Base-by-base conservation (phyloP, 164 flowering plant genomes). In the Chimonanthus praecox region DNA sequence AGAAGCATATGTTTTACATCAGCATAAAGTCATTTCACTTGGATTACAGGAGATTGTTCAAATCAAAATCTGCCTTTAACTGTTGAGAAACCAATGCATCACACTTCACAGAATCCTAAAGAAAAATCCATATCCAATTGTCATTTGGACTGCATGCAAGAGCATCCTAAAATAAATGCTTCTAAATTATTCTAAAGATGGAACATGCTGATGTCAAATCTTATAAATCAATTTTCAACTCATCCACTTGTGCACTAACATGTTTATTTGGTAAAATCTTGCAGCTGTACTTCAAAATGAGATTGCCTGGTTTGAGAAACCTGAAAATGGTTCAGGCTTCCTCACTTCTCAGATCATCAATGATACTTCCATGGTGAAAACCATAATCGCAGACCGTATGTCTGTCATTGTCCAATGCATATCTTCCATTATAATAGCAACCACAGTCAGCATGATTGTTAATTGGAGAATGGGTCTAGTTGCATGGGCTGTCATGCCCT, bases 401-500 rank as follows among this genome's bases (percentile, higher is more conserved):
- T 81, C 93, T 18, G 84, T 89, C 7, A 89, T 89, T 68, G 90
- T 89, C 72, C 95, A 90, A 78, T 90, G 95, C 82, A 83, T 88
- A 63, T 87, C 92, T 76, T 90, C 93, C 63, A 90, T 90, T 73
- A 67, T 88, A 71, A 90, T 89, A 66, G 95, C 95, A 47, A 90
- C 93, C 67, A 58, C 71, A 11, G 93, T 90, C 44, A 90, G 93
- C 84, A 80, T 89, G 84, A 47, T 9, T 18, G 87, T 86, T 2
- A 77, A 78, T 77, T 90, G 93, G 93, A 84, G 92, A 80, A 89
- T 90, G 95, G 86, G 77, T 66, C 80, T 90, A 45, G 95, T 89
- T 43, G 91, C 93, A 73, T 89, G 93, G 95, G 95, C 95, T 20
- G 92, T 91, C 72, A 91, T 91, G 96, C 93, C 96, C 66, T 89